Conservation (phyloP, 805 yeast genomes). For the Saccharomyces mikatae region DNA sequence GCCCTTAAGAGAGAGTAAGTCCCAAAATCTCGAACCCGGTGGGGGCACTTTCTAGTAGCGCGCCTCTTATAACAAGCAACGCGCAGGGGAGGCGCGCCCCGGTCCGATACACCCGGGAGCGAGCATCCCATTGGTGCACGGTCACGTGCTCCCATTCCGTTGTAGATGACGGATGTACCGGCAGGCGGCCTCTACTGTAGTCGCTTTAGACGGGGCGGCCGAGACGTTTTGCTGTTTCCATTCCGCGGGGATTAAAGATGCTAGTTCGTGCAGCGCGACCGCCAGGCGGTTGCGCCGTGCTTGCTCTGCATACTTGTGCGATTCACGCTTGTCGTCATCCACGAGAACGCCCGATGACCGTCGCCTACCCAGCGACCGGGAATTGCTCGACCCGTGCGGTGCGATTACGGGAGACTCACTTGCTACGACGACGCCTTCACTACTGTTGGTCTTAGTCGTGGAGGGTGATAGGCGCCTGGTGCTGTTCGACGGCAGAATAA, state of each 20-base stretch:
- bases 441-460: background rate
- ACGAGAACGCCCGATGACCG: background rate
- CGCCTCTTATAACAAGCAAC: conserved; percentile 3
- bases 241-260: conserved; percentile 54
- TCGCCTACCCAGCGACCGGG: conserved; percentile 3
- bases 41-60: background rate
- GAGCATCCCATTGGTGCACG: background rate
- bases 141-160: conserved; percentile 25
- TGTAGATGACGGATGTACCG: conserved; percentile 43
- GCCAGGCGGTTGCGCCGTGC: conserved; percentile 92
- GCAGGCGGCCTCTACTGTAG: conserved; percentile 87
- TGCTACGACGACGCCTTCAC: background rate
- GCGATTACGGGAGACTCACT: conserved; percentile 1
- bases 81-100: conserved; percentile 63
- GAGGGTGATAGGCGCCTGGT: background rate
- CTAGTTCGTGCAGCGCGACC: conserved; percentile 70
- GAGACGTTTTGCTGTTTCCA: conserved; percentile 43
- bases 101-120: conserved; percentile 26
- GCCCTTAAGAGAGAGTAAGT: background rate
- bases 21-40: background rate
- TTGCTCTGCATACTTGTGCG: conserved; percentile 90
- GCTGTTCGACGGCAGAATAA: conserved; percentile 6
- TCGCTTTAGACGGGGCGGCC: conserved; percentile 78
- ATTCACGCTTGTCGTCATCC: conserved; percentile 24
- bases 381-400: background rate